phyloP scores from a whole-genome alignment of 495 filamentous ascomycete genomes.

The Daldinia childiae region DNA sequence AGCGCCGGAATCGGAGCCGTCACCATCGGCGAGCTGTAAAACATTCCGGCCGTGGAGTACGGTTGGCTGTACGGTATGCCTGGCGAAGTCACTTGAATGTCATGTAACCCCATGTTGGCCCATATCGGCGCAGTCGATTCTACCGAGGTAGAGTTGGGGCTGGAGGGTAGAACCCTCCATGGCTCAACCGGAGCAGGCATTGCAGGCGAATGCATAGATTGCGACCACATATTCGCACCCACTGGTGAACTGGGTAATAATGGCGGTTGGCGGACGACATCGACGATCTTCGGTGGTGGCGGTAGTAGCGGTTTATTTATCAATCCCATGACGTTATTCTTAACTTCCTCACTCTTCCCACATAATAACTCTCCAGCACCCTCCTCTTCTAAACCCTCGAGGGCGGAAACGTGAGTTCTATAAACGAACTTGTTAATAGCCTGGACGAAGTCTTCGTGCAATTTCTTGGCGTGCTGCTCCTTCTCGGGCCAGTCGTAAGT shows the following conservation, averaged over 20 bases:
- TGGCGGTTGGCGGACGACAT: conserved; percentile 85
- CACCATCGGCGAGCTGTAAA: conserved; percentile 68
- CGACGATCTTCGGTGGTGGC: conserved; percentile 84
- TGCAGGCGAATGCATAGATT: conserved; percentile 60
- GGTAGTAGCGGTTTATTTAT: conserved; percentile 92
- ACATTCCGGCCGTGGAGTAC: conserved; percentile 71
- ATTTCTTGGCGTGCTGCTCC: conserved; percentile 92
- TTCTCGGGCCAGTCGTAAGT: conserved; percentile 99
- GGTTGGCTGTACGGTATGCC: conserved; percentile 83
- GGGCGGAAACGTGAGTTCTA: conserved; percentile 84
- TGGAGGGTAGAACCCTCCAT: conserved; percentile 94
- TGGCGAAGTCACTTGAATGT: conserved; percentile 74
- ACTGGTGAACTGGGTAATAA: conserved; percentile 88
- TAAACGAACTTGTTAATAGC: conserved; percentile 98
- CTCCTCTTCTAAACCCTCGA: conserved; percentile 97
- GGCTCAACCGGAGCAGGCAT: conserved; percentile 80
- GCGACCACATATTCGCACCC: conserved; percentile 82
- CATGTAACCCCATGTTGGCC: conserved; percentile 78
- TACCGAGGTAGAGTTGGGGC: conserved; percentile 71
- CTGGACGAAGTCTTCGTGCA: conserved; percentile 97
- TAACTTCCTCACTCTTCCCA: conserved; percentile 93
- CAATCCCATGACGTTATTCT: conserved; percentile 82
- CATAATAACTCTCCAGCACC: conserved; percentile 92
- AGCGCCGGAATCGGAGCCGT: conserved; percentile 79
- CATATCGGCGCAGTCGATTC: conserved; percentile 80